phyloP scores from a whole-genome alignment of 306 rosid genomes.

The Pachyrhizus erosus region DNA sequence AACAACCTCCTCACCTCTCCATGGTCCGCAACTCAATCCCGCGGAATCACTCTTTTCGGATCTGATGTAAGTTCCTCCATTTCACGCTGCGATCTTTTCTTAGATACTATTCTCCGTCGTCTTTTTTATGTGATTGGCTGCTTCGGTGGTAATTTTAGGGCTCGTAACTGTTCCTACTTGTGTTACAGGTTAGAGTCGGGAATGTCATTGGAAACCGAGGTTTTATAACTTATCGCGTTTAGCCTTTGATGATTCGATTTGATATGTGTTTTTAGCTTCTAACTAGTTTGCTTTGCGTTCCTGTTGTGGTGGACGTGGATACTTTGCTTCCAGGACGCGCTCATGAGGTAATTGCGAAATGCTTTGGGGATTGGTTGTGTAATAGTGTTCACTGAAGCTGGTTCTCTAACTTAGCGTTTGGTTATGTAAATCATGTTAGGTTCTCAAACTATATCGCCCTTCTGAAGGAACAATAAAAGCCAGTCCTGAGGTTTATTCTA shows the following conservation, averaged over 20 bases:
- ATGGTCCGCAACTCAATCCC: slow-evolving; percentile 69
- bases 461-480: slow-evolving; percentile 87
- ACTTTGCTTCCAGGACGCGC: slow-evolving; percentile 63
- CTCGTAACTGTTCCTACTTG: slow-evolving; percentile 19
- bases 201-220: slow-evolving; percentile 79
- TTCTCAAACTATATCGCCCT: slow-evolving; percentile 72
- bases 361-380: neutral
- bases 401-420: slow-evolving; percentile 6
- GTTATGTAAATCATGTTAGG: slow-evolving; percentile 52
- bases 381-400: slow-evolving; percentile 2
- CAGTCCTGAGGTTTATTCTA: slow-evolving; percentile 69
- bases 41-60: slow-evolving; percentile 67
- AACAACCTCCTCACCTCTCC: slow-evolving; percentile 49
- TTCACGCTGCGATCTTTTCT: neutral
- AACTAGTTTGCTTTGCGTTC: slow-evolving; percentile 34
- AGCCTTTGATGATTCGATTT: slow-evolving; percentile 10
- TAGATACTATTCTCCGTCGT: neutral
- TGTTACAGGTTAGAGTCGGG: slow-evolving; percentile 73
- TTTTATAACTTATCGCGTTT: neutral
- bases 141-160: neutral
- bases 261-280: slow-evolving; percentile 23
- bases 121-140: neutral
- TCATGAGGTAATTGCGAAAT: slow-evolving; percentile 62
- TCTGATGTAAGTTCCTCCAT: slow-evolving; percentile 63
- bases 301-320: slow-evolving; percentile 39